Evolutionary conservation across 2,329 filamentous ascomycete species (phyloP), one percentile per base, ranked within the genome.

Genomic region (Xylaria sp.): DNA sequence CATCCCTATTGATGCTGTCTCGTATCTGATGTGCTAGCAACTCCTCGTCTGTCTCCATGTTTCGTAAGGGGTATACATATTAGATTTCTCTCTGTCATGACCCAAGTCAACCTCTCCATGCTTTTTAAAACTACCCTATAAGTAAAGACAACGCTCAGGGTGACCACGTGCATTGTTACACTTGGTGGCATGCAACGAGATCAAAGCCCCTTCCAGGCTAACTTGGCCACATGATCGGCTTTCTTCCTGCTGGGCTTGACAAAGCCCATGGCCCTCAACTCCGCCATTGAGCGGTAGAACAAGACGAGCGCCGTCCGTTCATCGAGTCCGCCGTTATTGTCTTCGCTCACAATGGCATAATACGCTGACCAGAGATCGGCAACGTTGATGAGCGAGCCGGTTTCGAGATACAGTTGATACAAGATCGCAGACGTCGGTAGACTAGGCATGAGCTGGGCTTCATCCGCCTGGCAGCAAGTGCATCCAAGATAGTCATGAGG

Each of bases 171-270:
- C 42, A 50, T 58, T 30, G 57, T 56, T 59, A 34, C 44, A 47
- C 18, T 48, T 59, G 44, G 30, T 54, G 42, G 57, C 47, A 57
- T 59, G 47, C 34, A 51, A 51, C 23, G 34, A 37, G 34, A 58
- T 70, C 73, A 84, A 62, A 94, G 77, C 67, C 93, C 94, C 72
- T 89, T 92, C 85, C 71, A 73, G 10, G 71, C 71, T 55, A 92
- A 80, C 78, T 97, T 97, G 46, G 91, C 87, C 66, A 97, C 78
- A 75, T 97, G 93, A 72, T 97, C 94, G 23, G 87, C 85, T 79
- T 96, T 96, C 79, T 92, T 96, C 75, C 88, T 90, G 70, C 89
- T 97, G 62, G 83, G 82, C 77, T 94, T 97, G 62, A 97, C 82
- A 75, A 97, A 88, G 6, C 94, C 94, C 69, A 99, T 79, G 57